Conservation (phyloP, 148 eudicot genomes). For the Rhododendron ovatum region DNA sequence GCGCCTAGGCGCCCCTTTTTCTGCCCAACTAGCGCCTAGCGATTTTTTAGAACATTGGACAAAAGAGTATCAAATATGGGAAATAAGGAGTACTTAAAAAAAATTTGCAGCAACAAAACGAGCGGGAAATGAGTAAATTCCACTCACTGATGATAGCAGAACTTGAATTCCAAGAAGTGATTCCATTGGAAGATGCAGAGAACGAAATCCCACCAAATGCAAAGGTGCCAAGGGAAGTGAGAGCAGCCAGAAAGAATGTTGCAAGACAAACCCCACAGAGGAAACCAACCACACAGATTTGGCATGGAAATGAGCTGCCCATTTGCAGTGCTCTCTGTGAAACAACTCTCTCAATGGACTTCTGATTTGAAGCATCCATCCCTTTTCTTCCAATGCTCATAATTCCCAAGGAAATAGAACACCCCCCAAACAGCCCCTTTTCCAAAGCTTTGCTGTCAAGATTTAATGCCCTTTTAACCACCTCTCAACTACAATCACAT, state of each 20-base stretch:
- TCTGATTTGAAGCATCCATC: slow-evolving; percentile 54
- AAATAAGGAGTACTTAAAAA: background rate
- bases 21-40: too few species aligned
- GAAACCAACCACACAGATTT: slow-evolving; percentile 86
- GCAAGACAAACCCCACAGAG: slow-evolving; percentile 82
- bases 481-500: slow-evolving; percentile 9
- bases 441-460: background rate
- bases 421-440: background rate
- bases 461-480: background rate
- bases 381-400: slow-evolving; percentile 8
- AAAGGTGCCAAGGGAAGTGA: slow-evolving; percentile 61
- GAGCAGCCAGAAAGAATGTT: slow-evolving; percentile 68
- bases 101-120: background rate
- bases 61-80: background rate
- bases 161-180: slow-evolving; percentile 41
- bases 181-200: slow-evolving; percentile 37
- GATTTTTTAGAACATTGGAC: too few species aligned
- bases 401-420: background rate
- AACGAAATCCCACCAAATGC: slow-evolving; percentile 38
- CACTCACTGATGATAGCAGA: slow-evolving; percentile 47
- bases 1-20: too few species aligned
- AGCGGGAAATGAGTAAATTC: background rate
- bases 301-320: slow-evolving; percentile 85
- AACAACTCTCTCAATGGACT: slow-evolving; percentile 65
- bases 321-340: slow-evolving; percentile 77